Evolutionary conservation across 495 filamentous ascomycete species (phyloP), one percentile per base, ranked within the genome.

Genomic region (Aspergillus indologenus): DNA sequence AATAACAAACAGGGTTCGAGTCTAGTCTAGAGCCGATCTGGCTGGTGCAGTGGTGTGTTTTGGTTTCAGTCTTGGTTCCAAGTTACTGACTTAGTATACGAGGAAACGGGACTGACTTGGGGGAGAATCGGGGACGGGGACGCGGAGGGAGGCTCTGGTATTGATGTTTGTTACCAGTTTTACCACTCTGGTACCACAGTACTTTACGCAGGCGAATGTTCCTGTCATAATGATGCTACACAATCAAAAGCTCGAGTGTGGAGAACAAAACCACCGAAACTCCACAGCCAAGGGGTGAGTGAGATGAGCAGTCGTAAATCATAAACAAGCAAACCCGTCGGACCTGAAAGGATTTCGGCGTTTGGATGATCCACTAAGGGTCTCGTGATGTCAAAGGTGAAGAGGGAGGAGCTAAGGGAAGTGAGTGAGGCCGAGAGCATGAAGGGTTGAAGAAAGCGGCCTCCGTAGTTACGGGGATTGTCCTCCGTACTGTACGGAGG

Each of bases 301-400:
- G 49, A 59, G 57, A 59, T 59, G 61, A 63, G 57, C 53, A 59
- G 47, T 63, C 61, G 58, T 56, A 59, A 59, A 53, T 59, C 56
- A 59, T 63, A 63, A 59, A 63, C 56, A 63, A 59, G 55, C 4
- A 20, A 29, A 26, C 56, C 53, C 43, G 52, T 45, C 53, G 26
- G 26, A n/a, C n/a, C n/a, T 17, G 9, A 58, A 55, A 50, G 58
- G 53, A 51, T 58, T 58, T 62, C 56, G 51, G 60, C 56, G 34
- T 51, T 53, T 59, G 34, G 49, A 45, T 44, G 51, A 52, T 59
- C 56, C 59, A 58, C 60, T 48, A 9, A 43, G 52, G 56, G 57
- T 63, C 61, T 63, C 56, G 61, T 63, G 61, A 63, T 24, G 42
- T 46, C 22, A 18, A 7, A 22, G 18, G 19, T 29, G 43, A 34